These are phyloP conservation scores for Moringa oleifera DNA, from an alignment of 345 rosid species.

Conservation along the genomic window DNA sequence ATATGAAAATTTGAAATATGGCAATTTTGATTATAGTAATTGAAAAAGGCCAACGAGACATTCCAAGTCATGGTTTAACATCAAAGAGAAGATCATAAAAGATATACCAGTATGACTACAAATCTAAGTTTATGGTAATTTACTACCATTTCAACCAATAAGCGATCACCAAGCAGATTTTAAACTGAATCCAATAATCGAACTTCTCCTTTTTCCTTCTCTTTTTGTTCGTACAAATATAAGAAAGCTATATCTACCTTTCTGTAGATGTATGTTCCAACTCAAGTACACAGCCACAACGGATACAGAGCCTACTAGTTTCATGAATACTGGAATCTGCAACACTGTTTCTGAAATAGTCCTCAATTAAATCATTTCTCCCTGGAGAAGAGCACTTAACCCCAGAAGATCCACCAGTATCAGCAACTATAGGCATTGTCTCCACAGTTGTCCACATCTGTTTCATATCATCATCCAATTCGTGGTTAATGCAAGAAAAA, in stretches of 20 bases:
- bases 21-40: background rate
- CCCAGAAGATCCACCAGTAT: constrained; percentile 21
- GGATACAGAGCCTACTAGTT: constrained; percentile 47
- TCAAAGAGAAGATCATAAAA: no score
- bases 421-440: constrained; percentile 10
- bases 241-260: constrained; percentile 37
- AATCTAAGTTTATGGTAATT: no score
- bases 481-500: constrained; percentile 12
- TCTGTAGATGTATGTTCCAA: constrained; percentile 48
- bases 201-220: background rate
- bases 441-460: constrained; percentile 9
- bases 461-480: constrained; percentile 19
- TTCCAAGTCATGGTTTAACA: background rate
- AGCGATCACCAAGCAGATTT: background rate
- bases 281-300: constrained; percentile 66
- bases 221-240: background rate
- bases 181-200: background rate
- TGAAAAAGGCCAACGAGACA: background rate
- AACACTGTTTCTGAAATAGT: constrained; percentile 45
- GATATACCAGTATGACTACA: background rate
- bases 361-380: constrained; percentile 51
- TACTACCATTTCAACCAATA: background rate
- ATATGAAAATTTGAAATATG: no score
- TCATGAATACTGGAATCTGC: constrained; percentile 57
- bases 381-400: constrained; percentile 25